A percentile compares a stretch with the other conserved stretches of the same genome.
Conservation (phyloP, 2,329 filamentous ascomycete species). For the Pestalotiopsis sp. region DNA sequence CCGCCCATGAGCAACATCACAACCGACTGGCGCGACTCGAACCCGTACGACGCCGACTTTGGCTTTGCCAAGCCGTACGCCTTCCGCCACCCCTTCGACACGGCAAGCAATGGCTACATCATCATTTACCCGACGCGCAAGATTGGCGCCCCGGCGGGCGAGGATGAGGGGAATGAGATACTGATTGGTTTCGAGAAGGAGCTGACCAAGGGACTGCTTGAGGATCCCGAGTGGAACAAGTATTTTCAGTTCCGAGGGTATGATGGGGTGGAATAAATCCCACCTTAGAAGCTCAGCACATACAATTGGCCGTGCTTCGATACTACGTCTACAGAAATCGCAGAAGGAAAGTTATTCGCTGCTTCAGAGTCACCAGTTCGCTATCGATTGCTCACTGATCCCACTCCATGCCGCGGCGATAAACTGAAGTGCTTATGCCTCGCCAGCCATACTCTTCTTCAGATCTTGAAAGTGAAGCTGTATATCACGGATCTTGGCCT, state of each 20-base stretch:
- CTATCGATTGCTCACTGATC: background rate
- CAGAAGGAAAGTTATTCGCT: no score
- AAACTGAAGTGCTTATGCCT: background rate
- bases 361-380: background rate
- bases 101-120: constrained; percentile 17
- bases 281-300: no score
- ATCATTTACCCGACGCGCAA: constrained; percentile 21
- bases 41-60: constrained; percentile 20
- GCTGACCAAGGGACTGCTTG: constrained; percentile 15
- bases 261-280: background rate
- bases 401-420: background rate
- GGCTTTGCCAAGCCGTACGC: constrained; percentile 20
- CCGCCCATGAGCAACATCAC: background rate
- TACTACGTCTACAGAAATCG: no score
- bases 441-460: background rate
- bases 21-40: background rate
- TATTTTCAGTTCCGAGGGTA: constrained; percentile 24
- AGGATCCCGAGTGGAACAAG: constrained; percentile 21
- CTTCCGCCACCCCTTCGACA: constrained; percentile 19
- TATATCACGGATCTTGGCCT: background rate
- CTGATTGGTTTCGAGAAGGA: constrained; percentile 20
- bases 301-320: no score
- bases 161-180: constrained; percentile 24
- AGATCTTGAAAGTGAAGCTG: background rate
- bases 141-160: background rate